Evolutionary conservation across 345 rosid species (phyloP), one percentile per base, ranked within the genome.

Genomic region (Linum trigynum): DNA sequence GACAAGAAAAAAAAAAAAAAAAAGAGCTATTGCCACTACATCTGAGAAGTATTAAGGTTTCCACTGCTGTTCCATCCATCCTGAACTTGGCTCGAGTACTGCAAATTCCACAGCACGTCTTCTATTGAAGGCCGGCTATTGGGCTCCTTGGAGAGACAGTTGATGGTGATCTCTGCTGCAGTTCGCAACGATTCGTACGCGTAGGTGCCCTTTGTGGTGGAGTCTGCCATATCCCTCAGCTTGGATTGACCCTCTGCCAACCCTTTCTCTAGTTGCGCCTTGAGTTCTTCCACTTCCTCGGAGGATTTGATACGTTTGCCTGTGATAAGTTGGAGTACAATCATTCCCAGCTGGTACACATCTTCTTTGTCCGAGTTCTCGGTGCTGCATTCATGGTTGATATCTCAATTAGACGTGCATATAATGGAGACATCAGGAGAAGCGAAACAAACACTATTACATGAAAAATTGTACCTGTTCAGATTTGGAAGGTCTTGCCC

Each of bases 51-150:
- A 55, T 79, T 78, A 7, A 86, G 87, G 69, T 85, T 89, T 59
- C 87, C 98, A 51, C 96, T 92, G 50, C 87, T 86, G 64, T 77
- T 75, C 96, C 94, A 92, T 72, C 96, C 94, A 72, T 88, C 96
- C 65, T 92, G 98, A 50, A 88, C 88, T 77, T 92, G 98, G 71
- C 77, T 81, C 35, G 96, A 86, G 61, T 88, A 92, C 67, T 90
- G 98, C 79, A 92, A 75, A 73, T 92, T 90, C 97, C 98, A 92
- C 1, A 90, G 84, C 64, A 90, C 92, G 68, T 92, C 97, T 63
- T 92, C 98, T 56, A 92, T 82, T 0, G 98, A 86, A 64, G 97
- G 97, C 15, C 94, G 87, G 60, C 66, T 81, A 58, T 69, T 77
- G 35, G 81, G 55, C 65, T 84, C 94, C 65, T 79, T 79, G 53